phyloP scores from a whole-genome alignment of 1,139 yeast species.

The Barnettozyma hawaiiensis region DNA sequence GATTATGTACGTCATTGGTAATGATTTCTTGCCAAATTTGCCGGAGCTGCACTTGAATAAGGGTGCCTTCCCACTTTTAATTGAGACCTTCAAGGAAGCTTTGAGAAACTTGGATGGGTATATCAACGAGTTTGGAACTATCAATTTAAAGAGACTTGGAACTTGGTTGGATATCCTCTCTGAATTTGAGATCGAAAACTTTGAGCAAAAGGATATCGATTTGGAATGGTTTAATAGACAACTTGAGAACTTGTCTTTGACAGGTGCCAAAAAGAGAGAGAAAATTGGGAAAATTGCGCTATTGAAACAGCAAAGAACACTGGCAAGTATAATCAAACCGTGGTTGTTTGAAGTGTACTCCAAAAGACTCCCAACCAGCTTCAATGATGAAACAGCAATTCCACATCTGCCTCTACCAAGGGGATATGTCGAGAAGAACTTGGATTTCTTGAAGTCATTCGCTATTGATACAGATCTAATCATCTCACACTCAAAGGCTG shows the following conservation, averaged over 20 bases:
- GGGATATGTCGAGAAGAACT: slow-evolving; percentile 41
- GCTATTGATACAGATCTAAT: slow-evolving; percentile 64
- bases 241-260: slow-evolving; percentile 69
- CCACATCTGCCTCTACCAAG: slow-evolving; percentile 45
- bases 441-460: slow-evolving; percentile 55
- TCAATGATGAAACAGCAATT: slow-evolving; percentile 38
- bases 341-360: slow-evolving; percentile 53
- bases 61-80: slow-evolving; percentile 89
- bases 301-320: slow-evolving; percentile 65
- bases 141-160: slow-evolving; percentile 66
- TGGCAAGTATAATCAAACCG: slow-evolving; percentile 51
- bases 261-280: slow-evolving; percentile 64
- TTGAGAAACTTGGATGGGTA: slow-evolving; percentile 76
- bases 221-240: slow-evolving; percentile 88
- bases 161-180: slow-evolving; percentile 68
- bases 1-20: slow-evolving; percentile 92
- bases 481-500: slow-evolving; percentile 53
- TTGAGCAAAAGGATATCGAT: slow-evolving; percentile 74
- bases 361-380: slow-evolving; percentile 26
- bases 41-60: slow-evolving; percentile 92
- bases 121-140: slow-evolving; percentile 74
- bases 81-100: slow-evolving; percentile 82
- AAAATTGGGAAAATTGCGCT: slow-evolving; percentile 61
- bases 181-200: slow-evolving; percentile 72
- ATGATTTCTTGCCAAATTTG: slow-evolving; percentile 96